Base-by-base conservation (phyloP, 257 asterid species). In the Nicotiana obtusifolia region DNA sequence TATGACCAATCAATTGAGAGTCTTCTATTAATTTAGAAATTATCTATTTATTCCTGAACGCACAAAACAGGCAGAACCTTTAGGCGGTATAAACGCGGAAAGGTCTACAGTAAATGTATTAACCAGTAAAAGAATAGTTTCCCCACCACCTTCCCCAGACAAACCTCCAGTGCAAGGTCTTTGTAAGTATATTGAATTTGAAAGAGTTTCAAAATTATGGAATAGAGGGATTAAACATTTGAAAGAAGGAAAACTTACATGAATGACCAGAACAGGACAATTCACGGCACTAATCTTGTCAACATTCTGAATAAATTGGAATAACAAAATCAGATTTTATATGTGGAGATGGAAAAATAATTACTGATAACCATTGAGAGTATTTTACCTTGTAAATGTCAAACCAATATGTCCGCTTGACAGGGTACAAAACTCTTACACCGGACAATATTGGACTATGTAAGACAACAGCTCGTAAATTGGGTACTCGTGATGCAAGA, bases 371-470 rank as follows among this genome's bases (percentile, higher is more conserved):
- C 68, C 37, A 35, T 7, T 33, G 24, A 64, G 49, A 73, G 31
- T 64, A 41, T 15, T 60, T 81, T 85, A 97, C 99, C 99, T 94
- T 93, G 93, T 93, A 97, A 62, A 97, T 94, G 87, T 97, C 99
- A 85, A 97, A 94, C 98, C 97, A 97, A 84, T 88, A 97, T 52
- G 99, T 93, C 80, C 97, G 86, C 86, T 92, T 97, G 33, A 90
- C 97, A 80, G 98, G 98, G 95, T 97, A 94, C 85, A 97, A 86
- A 65, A 97, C 99, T 89, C 99, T 90, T 83, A 97, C 83, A 81
- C 99, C 99, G 33, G 99, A 94, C 87, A 97, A 88, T 84, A 94
- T 93, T 35, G 99, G 98, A 88, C 99, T 94, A 80, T 97, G 99
- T 77, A 97, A 90, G 82, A 97, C 98, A 26, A 94, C 98, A 13